Evolutionary conservation across 1,284 basidiomycete genomes (phyloP).

Genomic region (Meira miltonrushii): DNA sequence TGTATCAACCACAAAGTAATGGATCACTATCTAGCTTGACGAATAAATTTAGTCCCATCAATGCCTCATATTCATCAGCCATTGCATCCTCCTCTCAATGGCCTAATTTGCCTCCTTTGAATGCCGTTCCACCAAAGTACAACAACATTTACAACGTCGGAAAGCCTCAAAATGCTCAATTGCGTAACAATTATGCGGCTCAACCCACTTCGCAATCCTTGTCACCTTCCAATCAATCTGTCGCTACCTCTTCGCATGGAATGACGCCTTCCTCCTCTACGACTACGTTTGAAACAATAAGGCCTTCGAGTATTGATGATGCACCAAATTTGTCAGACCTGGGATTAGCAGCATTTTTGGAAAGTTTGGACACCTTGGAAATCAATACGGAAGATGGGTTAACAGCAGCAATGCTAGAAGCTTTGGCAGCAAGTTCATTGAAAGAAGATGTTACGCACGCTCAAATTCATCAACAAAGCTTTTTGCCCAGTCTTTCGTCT

Average conservation of each 20-base stretch:
- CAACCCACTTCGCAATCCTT: too few species aligned
- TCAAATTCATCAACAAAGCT: background rate
- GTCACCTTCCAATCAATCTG: background rate
- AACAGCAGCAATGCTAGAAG: conserved; percentile 14
- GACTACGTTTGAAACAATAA: background rate
- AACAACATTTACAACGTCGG: background rate
- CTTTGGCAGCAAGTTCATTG: conserved; percentile 9
- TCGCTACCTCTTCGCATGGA: background rate
- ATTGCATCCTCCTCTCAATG: too few species aligned
- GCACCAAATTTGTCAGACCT: conserved; percentile 33
- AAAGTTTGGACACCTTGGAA: conserved; percentile 48
- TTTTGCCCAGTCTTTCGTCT: background rate
- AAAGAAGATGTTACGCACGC: background rate
- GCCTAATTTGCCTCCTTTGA: too few species aligned
- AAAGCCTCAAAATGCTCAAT: too few species aligned
- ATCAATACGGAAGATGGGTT: conserved; percentile 38
- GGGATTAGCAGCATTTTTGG: conserved; percentile 46
- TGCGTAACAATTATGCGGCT: too few species aligned
- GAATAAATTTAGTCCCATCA: too few species aligned
- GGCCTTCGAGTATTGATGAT: background rate
- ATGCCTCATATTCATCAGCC: too few species aligned
- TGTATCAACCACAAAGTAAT: too few species aligned
- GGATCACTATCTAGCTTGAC: too few species aligned
- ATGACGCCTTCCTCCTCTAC: background rate
- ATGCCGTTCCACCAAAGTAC: background rate